phyloP scores from a whole-genome alignment of 257 asterid genomes.

The Handroanthus guayacan region DNA sequence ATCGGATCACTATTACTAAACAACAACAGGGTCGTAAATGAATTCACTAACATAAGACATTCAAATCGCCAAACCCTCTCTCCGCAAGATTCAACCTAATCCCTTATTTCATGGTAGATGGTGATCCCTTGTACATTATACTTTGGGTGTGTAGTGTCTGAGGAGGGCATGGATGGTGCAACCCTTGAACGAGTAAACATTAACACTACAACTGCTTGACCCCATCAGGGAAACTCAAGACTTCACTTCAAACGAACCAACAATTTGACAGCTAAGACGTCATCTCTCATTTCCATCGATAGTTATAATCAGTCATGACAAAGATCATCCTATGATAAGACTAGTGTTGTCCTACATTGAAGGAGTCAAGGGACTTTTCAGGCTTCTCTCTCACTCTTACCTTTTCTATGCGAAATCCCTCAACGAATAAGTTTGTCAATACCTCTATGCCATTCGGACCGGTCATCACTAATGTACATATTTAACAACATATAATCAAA shows the following conservation, averaged over 20 bases:
- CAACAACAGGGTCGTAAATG: background rate
- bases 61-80: background rate
- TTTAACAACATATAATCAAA: background rate
- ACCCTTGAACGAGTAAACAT: background rate
- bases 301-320: background rate
- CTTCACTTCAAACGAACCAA: background rate
- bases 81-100: background rate
- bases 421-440: too few species aligned
- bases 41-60: background rate
- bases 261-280: background rate
- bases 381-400: too few species aligned
- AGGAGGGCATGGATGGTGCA: background rate
- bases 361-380: too few species aligned
- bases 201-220: background rate
- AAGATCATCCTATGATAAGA: background rate
- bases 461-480: background rate
- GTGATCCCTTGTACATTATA: background rate
- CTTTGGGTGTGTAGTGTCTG: background rate
- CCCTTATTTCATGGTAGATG: background rate
- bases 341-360: too few species aligned
- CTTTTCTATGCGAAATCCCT: too few species aligned
- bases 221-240: background rate
- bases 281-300: background rate
- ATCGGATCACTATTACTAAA: background rate
- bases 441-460: too few species aligned